Percentiles rank a stretch among this genome's conserved stretches.
phyloP scores from a whole-genome alignment of 2,329 filamentous ascomycete species.

The Coniochaeta sp. region DNA sequence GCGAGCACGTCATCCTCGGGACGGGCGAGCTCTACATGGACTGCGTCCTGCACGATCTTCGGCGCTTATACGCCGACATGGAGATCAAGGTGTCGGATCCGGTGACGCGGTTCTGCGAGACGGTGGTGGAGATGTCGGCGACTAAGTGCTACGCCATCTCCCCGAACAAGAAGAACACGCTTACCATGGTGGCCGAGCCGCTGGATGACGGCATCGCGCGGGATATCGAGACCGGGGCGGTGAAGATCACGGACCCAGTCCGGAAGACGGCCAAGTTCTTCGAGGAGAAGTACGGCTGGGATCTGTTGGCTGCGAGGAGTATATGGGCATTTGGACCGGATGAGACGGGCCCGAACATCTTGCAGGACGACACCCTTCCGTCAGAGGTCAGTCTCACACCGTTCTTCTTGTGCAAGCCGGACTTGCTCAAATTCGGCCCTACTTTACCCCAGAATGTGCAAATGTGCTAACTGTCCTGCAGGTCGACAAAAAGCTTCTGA shows the following conservation, averaged over 20 bases:
- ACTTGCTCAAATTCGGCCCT: constrained; percentile 8
- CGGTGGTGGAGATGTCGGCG: constrained; percentile 91
- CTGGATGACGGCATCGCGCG: constrained; percentile 90
- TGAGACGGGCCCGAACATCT: constrained; percentile 87
- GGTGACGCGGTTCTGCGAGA: constrained; percentile 95
- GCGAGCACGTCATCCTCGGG: constrained; percentile 89
- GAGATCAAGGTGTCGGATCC: constrained; percentile 98
- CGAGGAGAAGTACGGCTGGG: constrained; percentile 95
- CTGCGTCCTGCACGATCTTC: constrained; percentile 91
- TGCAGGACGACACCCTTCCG: constrained; percentile 93
- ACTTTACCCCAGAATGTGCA: constrained; percentile 8
- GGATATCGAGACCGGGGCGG: constrained; percentile 85
- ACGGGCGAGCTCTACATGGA: constrained; percentile 99
- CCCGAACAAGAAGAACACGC: constrained; percentile 98
- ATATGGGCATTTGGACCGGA: constrained; percentile 99
- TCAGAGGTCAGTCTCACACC: constrained; percentile 56
- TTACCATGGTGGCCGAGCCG: constrained; percentile 97
- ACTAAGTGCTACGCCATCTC: constrained; percentile 98
- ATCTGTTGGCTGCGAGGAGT: constrained; percentile 85
- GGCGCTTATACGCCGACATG: constrained; percentile 95
- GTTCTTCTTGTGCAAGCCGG: background rate
- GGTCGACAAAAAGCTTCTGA: constrained; percentile 88
- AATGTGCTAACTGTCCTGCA: constrained; percentile 21
- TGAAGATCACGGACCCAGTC: constrained; percentile 88
- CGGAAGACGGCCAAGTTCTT: constrained; percentile 95